Evolutionary conservation across 2,329 filamentous ascomycete genomes (phyloP).

Genomic region (Colletotrichum sublineola): DNA sequence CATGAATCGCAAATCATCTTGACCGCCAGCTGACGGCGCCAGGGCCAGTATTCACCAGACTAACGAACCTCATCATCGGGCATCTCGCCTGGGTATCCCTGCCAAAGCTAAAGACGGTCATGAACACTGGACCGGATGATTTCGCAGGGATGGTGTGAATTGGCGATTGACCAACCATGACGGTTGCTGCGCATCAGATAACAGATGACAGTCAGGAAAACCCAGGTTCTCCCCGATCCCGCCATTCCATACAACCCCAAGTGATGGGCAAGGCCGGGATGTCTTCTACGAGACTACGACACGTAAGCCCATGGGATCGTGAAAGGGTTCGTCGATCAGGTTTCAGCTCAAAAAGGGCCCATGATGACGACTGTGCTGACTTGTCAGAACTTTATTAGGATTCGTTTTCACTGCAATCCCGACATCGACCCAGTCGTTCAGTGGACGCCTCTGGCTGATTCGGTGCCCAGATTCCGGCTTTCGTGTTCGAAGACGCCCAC

Average conservation of each 20-base stretch:
- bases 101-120: slow-evolving; percentile 1
- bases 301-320: slow-evolving; percentile 1
- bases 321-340: not conserved
- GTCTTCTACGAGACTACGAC: not conserved
- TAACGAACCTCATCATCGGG: not conserved
- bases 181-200: slow-evolving; percentile 17
- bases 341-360: slow-evolving; percentile 1
- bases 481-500: not conserved
- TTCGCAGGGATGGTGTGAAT: not conserved
- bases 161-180: slow-evolving; percentile 8
- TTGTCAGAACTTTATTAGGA: slow-evolving; percentile 10
- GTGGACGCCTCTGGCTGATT: not conserved
- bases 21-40: not conserved
- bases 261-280: not conserved
- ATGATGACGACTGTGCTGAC: not conserved
- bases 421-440: not conserved
- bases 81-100: not conserved
- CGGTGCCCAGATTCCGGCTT: not conserved
- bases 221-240: not conserved
- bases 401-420: not conserved
- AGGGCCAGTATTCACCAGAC: not conserved
- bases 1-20: not conserved
- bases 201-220: slow-evolving; percentile 9
- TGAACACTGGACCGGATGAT: slow-evolving; percentile 7
- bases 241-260: not conserved